Evolutionary conservation across 306 rosid genomes (phyloP).

Genomic region (Quercus mongolica): DNA sequence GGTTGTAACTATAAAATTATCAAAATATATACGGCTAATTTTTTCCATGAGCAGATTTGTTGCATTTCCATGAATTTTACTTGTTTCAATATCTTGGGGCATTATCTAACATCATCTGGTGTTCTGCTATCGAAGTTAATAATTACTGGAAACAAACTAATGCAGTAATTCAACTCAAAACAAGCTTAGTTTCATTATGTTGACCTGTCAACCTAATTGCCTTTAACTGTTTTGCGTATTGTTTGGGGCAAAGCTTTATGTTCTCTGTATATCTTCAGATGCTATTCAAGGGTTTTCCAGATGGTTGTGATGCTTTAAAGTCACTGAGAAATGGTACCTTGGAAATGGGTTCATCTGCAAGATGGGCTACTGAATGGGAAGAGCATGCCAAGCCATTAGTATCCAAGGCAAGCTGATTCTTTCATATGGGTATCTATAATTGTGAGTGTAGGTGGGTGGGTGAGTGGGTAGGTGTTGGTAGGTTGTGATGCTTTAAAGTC

Average conservation of each 20-base stretch:
- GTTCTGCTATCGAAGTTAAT: background rate
- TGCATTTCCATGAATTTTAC: background rate
- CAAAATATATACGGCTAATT: too few species aligned
- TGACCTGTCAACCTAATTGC: background rate
- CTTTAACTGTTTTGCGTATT: background rate
- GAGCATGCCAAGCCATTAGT: too few species aligned
- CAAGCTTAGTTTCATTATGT: background rate
- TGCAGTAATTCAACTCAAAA: background rate
- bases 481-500: constrained; percentile 47
- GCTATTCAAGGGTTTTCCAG: constrained; percentile 90
- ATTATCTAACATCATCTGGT: background rate
- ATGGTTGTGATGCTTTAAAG: constrained; percentile 58
- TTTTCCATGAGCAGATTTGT: background rate
- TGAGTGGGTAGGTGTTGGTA: too few species aligned
- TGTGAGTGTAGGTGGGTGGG: too few species aligned
- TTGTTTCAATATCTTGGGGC: background rate
- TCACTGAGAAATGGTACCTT: too few species aligned
- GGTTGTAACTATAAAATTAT: too few species aligned
- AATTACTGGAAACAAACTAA: background rate
- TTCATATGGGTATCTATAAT: too few species aligned
- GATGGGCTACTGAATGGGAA: too few species aligned
- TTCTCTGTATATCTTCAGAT: constrained; percentile 44
- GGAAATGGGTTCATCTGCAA: too few species aligned
- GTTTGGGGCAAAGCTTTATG: background rate
- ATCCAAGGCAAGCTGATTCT: too few species aligned